Conservation (phyloP, 139 green algal species). For the Eudorina sp. region DNA sequence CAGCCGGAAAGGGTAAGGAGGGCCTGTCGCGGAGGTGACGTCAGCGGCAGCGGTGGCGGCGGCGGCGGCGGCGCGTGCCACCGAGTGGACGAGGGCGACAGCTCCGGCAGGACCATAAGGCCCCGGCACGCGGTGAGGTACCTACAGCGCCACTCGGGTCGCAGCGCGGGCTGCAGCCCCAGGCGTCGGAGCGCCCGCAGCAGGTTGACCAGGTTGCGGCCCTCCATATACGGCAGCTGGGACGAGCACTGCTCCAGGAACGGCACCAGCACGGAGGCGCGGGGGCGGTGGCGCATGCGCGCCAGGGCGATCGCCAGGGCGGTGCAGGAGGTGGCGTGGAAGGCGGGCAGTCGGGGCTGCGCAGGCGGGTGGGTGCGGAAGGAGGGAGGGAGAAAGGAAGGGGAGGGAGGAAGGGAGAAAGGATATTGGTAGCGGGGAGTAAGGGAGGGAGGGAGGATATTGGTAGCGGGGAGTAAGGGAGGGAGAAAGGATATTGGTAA, state of each 20-base stretch:
- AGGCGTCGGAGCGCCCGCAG: slow-evolving; percentile 7
- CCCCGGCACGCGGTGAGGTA: not conserved
- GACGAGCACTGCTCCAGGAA: not conserved
- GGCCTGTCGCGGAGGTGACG: not conserved
- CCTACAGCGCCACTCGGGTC: not conserved
- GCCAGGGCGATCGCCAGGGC: not conserved
- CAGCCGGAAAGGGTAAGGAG: not conserved
- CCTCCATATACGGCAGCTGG: slow-evolving; percentile 27
- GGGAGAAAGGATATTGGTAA: too few relatives aligned
- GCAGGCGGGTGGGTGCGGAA: too few relatives aligned
- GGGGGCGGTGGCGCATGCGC: not conserved
- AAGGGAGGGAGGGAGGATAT: too few relatives aligned
- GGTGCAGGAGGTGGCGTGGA: slow-evolving; percentile 14
- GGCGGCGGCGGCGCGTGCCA: too few relatives aligned
- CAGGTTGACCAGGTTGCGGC: not conserved
- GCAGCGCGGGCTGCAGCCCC: not conserved
- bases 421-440: too few relatives aligned
- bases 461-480: too few relatives aligned
- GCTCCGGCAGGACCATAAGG: not conserved
- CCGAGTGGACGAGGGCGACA: too few relatives aligned
- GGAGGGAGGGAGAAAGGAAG: too few relatives aligned
- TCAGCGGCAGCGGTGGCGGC: too few relatives aligned
- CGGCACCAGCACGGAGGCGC: not conserved
- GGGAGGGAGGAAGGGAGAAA: too few relatives aligned
- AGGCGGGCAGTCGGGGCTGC: slow-evolving; percentile 14